Evolutionary conservation across 2,329 filamentous ascomycete species (phyloP), one percentile per base, ranked within the genome.

Genomic region (Fusarium continuum): DNA sequence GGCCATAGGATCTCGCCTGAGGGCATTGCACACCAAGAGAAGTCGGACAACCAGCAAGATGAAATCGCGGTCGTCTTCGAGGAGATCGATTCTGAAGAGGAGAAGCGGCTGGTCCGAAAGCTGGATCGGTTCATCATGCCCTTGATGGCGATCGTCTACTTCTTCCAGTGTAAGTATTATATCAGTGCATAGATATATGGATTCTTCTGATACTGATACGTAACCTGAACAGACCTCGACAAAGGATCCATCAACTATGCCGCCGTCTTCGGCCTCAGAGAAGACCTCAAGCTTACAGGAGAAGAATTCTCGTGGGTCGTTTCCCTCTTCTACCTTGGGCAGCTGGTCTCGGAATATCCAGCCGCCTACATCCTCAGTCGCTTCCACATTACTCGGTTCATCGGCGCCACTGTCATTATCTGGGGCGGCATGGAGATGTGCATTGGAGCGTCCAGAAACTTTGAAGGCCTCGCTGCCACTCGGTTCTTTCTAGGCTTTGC

Each of bases 401-500:
- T 68, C 31, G 57, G 65, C 11, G 32, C 26, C 25, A 61, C 58
- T 23, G 70, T 72, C 10, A 62, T 73, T 43, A 72, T 67, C 22
- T 74, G 70, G 70, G 71, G 71, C 9, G 48, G 35, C 20, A 61
- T 72, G 10, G 68, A 72, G 29, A 72, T 73, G 49, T 43, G 61
- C 4, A 64, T 72, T 16, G 70, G 53, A 10, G 64, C 55, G 3
- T 53, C 65, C 0, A 43, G 55, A 1, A 64, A 67, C 51, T 74
- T 74, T 22, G 47, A 39, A 2, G 65, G 68, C 0, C 43, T 75
- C 6, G 69, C 69, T 10, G 60, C 63, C 0, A 60, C 62, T 4
- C 55, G 73, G 6, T 74, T 73, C 57, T 59, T 74, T n/a, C 70
- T 74, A 4, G 73, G 74, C 3, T 67, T 74, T 28, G 46, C 64